Conservation (phyloP, 805 yeast species). For the Kluyveromyces siamensis region DNA sequence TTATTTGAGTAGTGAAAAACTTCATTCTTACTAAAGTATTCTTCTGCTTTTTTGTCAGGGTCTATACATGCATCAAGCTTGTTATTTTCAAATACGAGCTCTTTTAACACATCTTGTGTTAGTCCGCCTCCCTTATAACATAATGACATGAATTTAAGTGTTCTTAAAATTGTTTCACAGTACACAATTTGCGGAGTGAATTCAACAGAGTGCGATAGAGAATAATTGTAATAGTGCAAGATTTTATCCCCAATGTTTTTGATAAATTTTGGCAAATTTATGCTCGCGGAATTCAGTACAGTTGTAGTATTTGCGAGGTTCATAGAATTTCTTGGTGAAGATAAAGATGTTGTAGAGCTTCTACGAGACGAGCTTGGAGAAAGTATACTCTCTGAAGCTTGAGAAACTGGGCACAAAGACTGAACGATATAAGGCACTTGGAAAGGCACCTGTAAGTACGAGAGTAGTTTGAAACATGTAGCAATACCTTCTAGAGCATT, state of each 20-base stretch:
- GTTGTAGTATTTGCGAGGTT: constrained; percentile 14
- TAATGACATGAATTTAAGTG: constrained; percentile 48
- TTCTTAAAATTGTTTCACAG: constrained; percentile 61
- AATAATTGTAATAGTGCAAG: constrained; percentile 38
- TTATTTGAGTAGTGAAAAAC: constrained; percentile 42
- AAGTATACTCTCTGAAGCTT: background rate
- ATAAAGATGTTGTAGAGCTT: constrained; percentile 25
- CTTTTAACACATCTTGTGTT: constrained; percentile 32
- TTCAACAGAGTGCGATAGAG: constrained; percentile 56
- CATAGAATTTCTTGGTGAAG: constrained; percentile 44
- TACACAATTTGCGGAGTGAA: constrained; percentile 75
- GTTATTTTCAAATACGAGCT: constrained; percentile 35
- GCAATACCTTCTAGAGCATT: constrained; percentile 79
- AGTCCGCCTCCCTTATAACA: constrained; percentile 43
- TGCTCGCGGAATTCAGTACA: constrained; percentile 14
- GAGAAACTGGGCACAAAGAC: constrained; percentile 29
- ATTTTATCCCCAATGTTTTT: constrained; percentile 32
- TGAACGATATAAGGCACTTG: constrained; percentile 25
- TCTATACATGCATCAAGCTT: constrained; percentile 5
- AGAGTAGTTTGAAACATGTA: constrained; percentile 51
- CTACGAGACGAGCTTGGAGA: constrained; percentile 10
- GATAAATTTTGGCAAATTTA: constrained; percentile 31
- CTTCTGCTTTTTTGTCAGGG: constrained; percentile 2
- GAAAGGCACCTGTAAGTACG: constrained; percentile 35
- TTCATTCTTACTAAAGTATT: constrained; percentile 29